A percentile compares a stretch with the other conserved stretches of the same genome.
These are phyloP conservation scores for Xylaria sp. DNA, from an alignment of 2,329 filamentous ascomycete genomes.

Conservation along the genomic window DNA sequence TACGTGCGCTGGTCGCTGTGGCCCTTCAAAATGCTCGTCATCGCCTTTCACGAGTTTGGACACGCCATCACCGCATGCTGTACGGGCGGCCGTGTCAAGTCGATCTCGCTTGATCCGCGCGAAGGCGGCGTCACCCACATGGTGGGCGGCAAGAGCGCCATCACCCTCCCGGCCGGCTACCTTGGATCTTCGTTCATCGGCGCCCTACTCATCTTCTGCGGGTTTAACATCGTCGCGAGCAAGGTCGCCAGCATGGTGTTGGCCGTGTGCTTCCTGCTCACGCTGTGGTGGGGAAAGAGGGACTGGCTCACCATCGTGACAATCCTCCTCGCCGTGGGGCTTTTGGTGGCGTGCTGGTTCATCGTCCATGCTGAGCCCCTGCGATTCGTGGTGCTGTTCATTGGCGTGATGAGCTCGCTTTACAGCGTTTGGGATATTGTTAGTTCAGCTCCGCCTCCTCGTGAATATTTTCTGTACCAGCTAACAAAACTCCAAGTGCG, in stretches of 20 bases:
- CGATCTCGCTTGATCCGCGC: conserved; percentile 72
- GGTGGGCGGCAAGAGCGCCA: conserved; percentile 68
- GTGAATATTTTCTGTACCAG: conserved; percentile 1
- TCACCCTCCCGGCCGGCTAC: conserved; percentile 79
- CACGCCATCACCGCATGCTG: conserved; percentile 73
- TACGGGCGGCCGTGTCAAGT: conserved; percentile 74
- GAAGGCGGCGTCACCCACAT: conserved; percentile 81
- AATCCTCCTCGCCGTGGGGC: conserved; percentile 68
- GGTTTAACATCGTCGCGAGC: conserved; percentile 79
- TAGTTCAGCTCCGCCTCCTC: conserved; percentile 31
- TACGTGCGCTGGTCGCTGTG: conserved; percentile 75
- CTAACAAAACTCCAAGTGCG: conserved; percentile 52
- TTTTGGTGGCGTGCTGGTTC: conserved; percentile 78
- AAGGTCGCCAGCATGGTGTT: conserved; percentile 77
- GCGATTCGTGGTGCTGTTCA: conserved; percentile 76
- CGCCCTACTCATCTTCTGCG: conserved; percentile 75
- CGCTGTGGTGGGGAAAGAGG: conserved; percentile 77
- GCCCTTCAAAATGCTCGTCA: conserved; percentile 88
- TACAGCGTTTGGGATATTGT: conserved; percentile 84
- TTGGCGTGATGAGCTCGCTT: conserved; percentile 79
- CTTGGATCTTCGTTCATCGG: conserved; percentile 77
- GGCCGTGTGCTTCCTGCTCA: conserved; percentile 75
- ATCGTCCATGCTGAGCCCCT: conserved; percentile 75
- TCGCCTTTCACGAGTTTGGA: conserved; percentile 80
- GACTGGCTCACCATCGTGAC: conserved; percentile 79